These are phyloP conservation scores for Ogataea trehalophila DNA, from an alignment of 805 yeast genomes.

Conservation along the genomic window DNA sequence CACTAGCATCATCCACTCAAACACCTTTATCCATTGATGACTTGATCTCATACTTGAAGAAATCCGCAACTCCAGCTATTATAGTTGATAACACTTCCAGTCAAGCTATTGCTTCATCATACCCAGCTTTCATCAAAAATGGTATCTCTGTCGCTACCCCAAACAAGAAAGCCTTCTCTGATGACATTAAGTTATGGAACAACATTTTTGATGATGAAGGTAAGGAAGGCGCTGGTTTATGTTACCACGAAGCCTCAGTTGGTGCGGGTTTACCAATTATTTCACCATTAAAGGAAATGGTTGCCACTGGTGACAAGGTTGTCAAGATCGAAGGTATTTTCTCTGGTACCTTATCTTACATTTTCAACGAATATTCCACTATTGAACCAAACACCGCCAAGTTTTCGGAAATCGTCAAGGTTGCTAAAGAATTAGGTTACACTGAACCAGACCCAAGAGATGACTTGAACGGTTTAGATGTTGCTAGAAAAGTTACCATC, in stretches of 20 bases:
- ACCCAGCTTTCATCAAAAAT: constrained; percentile 64
- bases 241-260: constrained; percentile 97
- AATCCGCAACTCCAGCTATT: constrained; percentile 70
- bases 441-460: constrained; percentile 99
- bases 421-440: constrained; percentile 89
- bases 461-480: constrained; percentile 96
- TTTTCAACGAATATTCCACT: constrained; percentile 89
- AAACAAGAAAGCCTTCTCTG: constrained; percentile 94
- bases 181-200: constrained; percentile 71
- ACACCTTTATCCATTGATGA: constrained; percentile 52
- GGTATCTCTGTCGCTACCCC: constrained; percentile 97
- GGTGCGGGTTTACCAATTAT: constrained; percentile 98
- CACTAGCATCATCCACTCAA: constrained; percentile 40
- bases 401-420: constrained; percentile 84
- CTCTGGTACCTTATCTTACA: constrained; percentile 92
- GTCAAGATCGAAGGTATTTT: constrained; percentile 92
- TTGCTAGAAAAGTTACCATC: constrained; percentile 96
- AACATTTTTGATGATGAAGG: constrained; percentile 56
- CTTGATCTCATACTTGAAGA: constrained; percentile 56
- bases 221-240: constrained; percentile 60
- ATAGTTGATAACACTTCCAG: constrained; percentile 93
- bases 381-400: constrained; percentile 54
- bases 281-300: constrained; percentile 80
- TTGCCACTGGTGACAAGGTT: constrained; percentile 90
- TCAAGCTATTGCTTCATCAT: constrained; percentile 67